Base-by-base conservation (phyloP, 305 asterid genomes). In the Rubia balearica region DNA sequence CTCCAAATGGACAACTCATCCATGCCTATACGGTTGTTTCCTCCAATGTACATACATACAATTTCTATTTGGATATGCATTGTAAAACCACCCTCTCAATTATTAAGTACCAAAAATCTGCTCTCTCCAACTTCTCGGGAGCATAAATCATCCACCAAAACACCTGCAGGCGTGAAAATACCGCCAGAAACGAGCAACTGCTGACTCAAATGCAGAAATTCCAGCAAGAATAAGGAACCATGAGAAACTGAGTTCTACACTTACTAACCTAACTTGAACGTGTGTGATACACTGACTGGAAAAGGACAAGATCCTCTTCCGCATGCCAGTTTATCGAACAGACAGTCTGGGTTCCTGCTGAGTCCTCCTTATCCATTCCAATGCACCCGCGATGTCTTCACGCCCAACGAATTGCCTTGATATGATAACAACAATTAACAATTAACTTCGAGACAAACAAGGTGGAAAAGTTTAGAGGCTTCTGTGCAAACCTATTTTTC, bases 301-400 rank as follows among this genome's bases (percentile, higher is more conserved):
- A 30, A 24, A 38, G 55, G 27, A 14, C 9, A 21, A 66, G 46
- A 61, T 16, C 49, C 40, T 27, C 66, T 65, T 60, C 60, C 19
- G 8, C 46, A 49, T 62, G 66, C 60, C 61, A 11, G 40, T 78
- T 33, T 75, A 78, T 65, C 74, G 67, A 61, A 65, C 68, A 45
- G 75, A 73, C 62, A 71, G 62, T 43, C 81, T 55, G 40, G 80
- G 71, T 70, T 85, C 75, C 69, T 77, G 77, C 73, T 83, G 87
- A 22, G 78, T 81, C 79, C 30, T 83, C 78, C 78, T 81, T 83
- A 94, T 88, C 97, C 97, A 88, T 42, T 94, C 90, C 61, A 94
- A 76, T 78, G 89, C 75, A 65, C 79, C 78, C 59, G 71, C 66
- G 68, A 90, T 83, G 81, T 94, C 96, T 41, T 89, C 91, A 21